Percentiles rank a stretch among this genome's conserved stretches.
Conservation (phyloP, 148 eudicot species). For the Nepenthes mirabilis region DNA sequence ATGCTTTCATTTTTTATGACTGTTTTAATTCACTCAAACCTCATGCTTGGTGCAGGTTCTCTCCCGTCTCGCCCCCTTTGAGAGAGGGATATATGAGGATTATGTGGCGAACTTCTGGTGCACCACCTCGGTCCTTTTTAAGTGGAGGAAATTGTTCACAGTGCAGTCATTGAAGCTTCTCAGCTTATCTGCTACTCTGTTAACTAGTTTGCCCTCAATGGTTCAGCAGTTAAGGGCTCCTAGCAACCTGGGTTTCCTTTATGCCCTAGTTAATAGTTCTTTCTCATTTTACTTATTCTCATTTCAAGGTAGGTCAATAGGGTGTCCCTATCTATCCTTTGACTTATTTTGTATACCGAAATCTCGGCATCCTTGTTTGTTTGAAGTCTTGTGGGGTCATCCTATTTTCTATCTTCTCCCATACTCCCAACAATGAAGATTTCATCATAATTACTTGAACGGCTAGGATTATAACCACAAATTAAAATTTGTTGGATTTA, state of each 20-base stretch:
- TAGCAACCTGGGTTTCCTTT: conserved; percentile 61
- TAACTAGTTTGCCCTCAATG: conserved; percentile 72
- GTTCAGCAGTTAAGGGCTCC: conserved; percentile 73
- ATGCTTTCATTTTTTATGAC: not conserved
- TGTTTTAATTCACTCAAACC: conserved; percentile 1
- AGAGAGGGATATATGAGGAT: conserved; percentile 85
- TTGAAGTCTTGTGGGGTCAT: not conserved
- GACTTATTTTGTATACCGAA: not conserved
- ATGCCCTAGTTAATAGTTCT: conserved; percentile 61
- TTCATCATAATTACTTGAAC: too few species aligned
- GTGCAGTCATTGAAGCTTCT: conserved; percentile 43
- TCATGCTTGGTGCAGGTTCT: conserved; percentile 47
- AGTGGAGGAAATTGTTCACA: conserved; percentile 70
- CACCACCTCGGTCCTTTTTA: conserved; percentile 57
- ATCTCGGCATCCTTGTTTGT: not conserved
- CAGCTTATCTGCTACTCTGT: conserved; percentile 52
- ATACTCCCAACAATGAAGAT: too few species aligned
- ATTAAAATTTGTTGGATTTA: too few species aligned
- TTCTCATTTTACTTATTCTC: conserved; percentile 83
- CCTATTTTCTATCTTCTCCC: too few species aligned
- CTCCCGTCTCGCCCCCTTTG: conserved; percentile 87
- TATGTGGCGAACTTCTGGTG: conserved; percentile 98
- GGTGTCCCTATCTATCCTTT: not conserved
- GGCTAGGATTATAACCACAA: too few species aligned
- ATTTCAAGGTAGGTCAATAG: conserved; percentile 55